Evolutionary conservation across 1,139 yeast species (phyloP).

Genomic region (Pichia sp.): DNA sequence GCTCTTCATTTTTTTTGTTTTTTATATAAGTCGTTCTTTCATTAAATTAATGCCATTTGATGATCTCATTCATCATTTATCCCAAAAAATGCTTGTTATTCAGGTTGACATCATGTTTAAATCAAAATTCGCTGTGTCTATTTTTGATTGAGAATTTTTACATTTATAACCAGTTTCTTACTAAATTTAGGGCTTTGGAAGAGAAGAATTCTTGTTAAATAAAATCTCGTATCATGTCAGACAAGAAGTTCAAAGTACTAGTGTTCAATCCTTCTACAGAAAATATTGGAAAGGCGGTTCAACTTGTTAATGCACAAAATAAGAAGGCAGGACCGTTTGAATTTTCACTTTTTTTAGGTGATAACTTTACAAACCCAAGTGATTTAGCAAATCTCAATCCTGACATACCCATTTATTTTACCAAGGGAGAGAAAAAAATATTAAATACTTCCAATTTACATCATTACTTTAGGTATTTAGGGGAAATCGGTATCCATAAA

Average conservation of each 20-base stretch:
- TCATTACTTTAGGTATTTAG: constrained; percentile 20
- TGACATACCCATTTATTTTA: constrained; percentile 18
- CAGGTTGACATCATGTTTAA: no score
- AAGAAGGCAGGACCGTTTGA: constrained; percentile 62
- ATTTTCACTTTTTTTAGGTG: constrained; percentile 48
- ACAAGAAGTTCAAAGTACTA: constrained; percentile 20
- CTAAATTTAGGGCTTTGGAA: no score
- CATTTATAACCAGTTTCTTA: no score
- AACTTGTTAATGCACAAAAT: constrained; percentile 45
- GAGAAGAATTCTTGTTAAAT: no score
- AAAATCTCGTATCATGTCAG: no score
- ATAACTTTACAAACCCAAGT: constrained; percentile 26
- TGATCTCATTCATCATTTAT: no score
- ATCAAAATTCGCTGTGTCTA: no score
- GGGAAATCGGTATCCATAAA: constrained; percentile 35
- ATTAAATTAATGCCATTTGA: no score
- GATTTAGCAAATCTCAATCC: constrained; percentile 10
- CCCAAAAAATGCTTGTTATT: no score
- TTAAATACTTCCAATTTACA: background rate
- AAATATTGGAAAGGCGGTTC: constrained; percentile 37
- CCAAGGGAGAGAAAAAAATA: constrained; percentile 15
- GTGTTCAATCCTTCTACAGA: constrained; percentile 45
- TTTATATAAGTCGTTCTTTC: no score
- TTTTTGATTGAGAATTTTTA: no score
- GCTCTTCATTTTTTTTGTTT: no score